Base-by-base conservation (phyloP, 2,329 filamentous ascomycete genomes). In the Zymoseptoria brevis region DNA sequence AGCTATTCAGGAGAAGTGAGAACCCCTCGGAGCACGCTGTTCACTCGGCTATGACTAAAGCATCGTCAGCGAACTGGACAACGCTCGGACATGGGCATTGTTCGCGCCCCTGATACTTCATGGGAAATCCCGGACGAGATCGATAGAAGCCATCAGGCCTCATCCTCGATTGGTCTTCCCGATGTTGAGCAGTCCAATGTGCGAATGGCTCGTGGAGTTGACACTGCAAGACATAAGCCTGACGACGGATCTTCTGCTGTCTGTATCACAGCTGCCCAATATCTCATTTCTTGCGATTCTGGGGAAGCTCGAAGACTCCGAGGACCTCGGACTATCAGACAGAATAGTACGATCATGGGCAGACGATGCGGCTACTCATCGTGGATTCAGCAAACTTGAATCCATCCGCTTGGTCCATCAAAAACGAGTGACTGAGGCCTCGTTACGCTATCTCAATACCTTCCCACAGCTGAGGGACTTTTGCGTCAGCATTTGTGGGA, bases 341-440 rank as follows among this genome's bases (percentile, higher is more conserved):
- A 59, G 63, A 7, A 50, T 64, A 13, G 53, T 69, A 19, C 59
- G 61, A 4, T 56, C 62, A 8, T 68, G 67, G 68, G 63, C 64
- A 13, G 54, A 53, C 0, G 60, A 57, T 48, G 67, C 64, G 9
- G 54, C 45, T 19, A 53, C 60, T 4, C 22, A 53, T 8, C 62
- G 59, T 8, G 59, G 64, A 2, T 61, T 70, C 24, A 22, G 53
- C 1, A 58, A 57, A 19, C 60, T 70, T 7, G 45, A 65, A 35
- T 51, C 50, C 13, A 53, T 70, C 3, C 64, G 65, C 52, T 35
- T 67, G 16, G 57, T 58, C 19, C 56, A 35, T 9, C 58, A 62
- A 19, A 4, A 22, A 8, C 55, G 55, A 4, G 50, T 67, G n/a
- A 61, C 62, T 1, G 9, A 24, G 16, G 58, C 53, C 49, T 53